Evolutionary conservation across 352 stramenopile genomes (phyloP), one percentile per base, ranked within the genome.

Genomic region (Globisporangium recalcitrans): DNA sequence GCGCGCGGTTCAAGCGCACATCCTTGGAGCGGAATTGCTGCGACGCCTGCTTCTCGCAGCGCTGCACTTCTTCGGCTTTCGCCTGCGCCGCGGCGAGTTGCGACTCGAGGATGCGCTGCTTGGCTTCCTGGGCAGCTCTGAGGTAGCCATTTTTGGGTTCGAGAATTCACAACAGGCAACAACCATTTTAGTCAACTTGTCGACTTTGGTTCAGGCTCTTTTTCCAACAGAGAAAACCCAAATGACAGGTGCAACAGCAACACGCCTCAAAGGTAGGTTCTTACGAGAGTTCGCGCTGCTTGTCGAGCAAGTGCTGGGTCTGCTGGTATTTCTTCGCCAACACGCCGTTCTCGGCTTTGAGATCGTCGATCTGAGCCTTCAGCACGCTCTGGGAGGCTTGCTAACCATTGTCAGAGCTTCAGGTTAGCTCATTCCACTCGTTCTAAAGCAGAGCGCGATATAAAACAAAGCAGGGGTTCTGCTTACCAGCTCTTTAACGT

Each of bases 21-120:
- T 94, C 82, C 73, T 91, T 91, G 14, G 80, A 85, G 44, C 84
- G 81, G 61, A 87, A 88, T 57, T 91, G 76, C 54, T 89, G 79
- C 4, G 78, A 71, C 1, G 79, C 60, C 38, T 85, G 67, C 48
- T 91, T 92, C 49, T 94, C 82, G 6, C 70, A 70, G 10, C 76
- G 75, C 59, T 87, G 67, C 21, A 67, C 67, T 22, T 88, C 80
- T 19, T 91, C 81, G 1, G 82, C 64, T 6, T 74, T 76, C 9
- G 71, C 57, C 49, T 86, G 69, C 31, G 78, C 72, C 0, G 79
- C 65, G 8, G 75, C 62, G 31, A 92, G 65, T 40, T 92, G 84
- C 4, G 74, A 67, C 71, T 91, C 81, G 8, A 92, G 56, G 27
- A 93, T 84, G 26, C 78, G 72, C 53, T 93, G 80, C 52, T 91